phyloP scores from a whole-genome alignment of 176 grass and related monocot genomes.

The Alloteropsis semialata region DNA sequence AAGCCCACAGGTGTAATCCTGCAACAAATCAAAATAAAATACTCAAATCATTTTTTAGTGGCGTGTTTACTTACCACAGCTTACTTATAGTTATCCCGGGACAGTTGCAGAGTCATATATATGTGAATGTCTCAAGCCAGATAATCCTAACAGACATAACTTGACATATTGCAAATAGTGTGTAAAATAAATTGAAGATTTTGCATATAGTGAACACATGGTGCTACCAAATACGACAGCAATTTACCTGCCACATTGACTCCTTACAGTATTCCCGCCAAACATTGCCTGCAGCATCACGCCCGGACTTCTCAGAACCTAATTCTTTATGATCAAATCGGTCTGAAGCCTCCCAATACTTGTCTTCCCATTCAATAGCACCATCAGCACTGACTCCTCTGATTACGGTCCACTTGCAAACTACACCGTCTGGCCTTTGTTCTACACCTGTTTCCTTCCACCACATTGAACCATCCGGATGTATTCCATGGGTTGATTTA shows the following conservation, averaged over 20 bases:
- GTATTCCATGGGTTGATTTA: slow-evolving; percentile 54
- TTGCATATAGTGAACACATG: not conserved
- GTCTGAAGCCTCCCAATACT: slow-evolving; percentile 98
- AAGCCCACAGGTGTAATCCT: slow-evolving; percentile 71
- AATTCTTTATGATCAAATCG: slow-evolving; percentile 87
- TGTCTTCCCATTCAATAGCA: slow-evolving; percentile 90
- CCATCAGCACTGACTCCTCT: slow-evolving; percentile 90
- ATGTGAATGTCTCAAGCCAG: not conserved
- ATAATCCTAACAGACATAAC: not conserved
- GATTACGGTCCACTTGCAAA: slow-evolving; percentile 87
- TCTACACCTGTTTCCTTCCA: slow-evolving; percentile 92
- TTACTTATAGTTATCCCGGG: not conserved
- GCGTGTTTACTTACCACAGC: not conserved
- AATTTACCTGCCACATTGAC: slow-evolving; percentile 85
- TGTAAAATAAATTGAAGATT: not conserved
- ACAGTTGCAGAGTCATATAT: not conserved
- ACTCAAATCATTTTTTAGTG: not conserved
- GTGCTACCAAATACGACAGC: not conserved
- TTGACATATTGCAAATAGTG: not conserved
- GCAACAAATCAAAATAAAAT: slow-evolving; percentile 22
- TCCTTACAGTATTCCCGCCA: slow-evolving; percentile 98
- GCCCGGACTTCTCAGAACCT: slow-evolving; percentile 91
- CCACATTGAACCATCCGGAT: slow-evolving; percentile 76
- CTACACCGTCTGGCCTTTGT: slow-evolving; percentile 69
- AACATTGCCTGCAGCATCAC: slow-evolving; percentile 87